These are phyloP conservation scores for Cinchona pubescens DNA, from an alignment of 257 asterid genomes.

Conservation along the genomic window DNA sequence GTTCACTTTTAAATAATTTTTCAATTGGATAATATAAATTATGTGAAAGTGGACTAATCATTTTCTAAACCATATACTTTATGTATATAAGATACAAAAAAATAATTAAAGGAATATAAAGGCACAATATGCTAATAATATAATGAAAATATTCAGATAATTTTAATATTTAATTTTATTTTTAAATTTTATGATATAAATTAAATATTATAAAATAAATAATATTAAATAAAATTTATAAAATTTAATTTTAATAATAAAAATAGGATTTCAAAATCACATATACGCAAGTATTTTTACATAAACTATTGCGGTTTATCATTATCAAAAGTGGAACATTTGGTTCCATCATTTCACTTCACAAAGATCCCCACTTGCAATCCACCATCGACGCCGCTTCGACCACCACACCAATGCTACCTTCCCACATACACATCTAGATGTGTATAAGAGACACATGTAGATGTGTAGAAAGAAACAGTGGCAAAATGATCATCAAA, in stretches of 20 bases:
- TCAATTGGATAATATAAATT: background rate
- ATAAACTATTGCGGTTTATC: too few species aligned
- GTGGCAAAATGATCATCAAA: slow-evolving; percentile 84
- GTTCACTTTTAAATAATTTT: too few species aligned
- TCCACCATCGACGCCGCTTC: slow-evolving; percentile 6
- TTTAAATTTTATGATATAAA: too few species aligned
- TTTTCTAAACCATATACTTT: background rate
- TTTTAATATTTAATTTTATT: too few species aligned
- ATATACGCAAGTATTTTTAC: too few species aligned
- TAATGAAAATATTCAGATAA: too few species aligned
- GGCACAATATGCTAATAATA: background rate
- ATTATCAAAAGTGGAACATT: slow-evolving; percentile 13
- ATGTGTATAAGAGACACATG: too few species aligned
- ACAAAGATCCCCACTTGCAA: slow-evolving; percentile 18
- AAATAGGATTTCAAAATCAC: too few species aligned
- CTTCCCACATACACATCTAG: slow-evolving; percentile 44
- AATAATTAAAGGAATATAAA: background rate
- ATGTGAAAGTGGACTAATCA: background rate
- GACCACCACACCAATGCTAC: background rate
- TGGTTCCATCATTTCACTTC: slow-evolving; percentile 8
- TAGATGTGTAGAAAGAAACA: too few species aligned
- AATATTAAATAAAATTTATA: too few species aligned
- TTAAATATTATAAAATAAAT: too few species aligned
- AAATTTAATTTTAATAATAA: too few species aligned
- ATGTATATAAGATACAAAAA: background rate